Evolutionary conservation across 306 rosid species (phyloP).

Genomic region (Inga leiocalycina): DNA sequence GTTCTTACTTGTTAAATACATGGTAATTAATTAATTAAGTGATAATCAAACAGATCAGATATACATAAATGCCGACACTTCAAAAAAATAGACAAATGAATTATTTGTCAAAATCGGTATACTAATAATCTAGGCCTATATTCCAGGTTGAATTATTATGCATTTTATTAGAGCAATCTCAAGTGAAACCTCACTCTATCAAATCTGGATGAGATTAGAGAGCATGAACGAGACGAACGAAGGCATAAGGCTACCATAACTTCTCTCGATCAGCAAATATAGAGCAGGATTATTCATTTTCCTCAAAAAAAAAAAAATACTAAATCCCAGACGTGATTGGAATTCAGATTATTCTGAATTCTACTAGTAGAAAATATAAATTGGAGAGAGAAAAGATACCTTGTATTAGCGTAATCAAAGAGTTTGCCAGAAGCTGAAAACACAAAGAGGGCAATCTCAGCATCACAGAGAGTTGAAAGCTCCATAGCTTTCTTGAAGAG

Average conservation of each 20-base stretch:
- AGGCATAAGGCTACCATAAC: neutral
- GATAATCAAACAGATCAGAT: too few relatives aligned
- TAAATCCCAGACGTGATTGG: neutral
- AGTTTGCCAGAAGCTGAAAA: conserved; percentile 41
- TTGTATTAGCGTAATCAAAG: conserved; percentile 36
- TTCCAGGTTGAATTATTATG: too few relatives aligned
- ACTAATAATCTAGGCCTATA: too few relatives aligned
- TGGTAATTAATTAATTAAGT: neutral
- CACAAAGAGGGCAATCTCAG: neutral
- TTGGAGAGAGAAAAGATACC: conserved; percentile 26
- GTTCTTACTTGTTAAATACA: too few relatives aligned
- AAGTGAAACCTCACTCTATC: too few relatives aligned
- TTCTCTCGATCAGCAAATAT: too few relatives aligned
- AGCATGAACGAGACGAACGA: neutral
- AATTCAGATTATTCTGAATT: neutral
- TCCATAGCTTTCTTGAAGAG: neutral
- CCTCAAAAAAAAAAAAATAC: neutral
- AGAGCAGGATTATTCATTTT: neutral
- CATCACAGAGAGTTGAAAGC: neutral
- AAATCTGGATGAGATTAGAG: too few relatives aligned
- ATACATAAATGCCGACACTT: too few relatives aligned
- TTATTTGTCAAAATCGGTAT: too few relatives aligned
- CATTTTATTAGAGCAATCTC: too few relatives aligned
- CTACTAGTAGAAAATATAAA: neutral
- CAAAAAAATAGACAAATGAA: too few relatives aligned